phyloP scores from a whole-genome alignment of 768 basidiomycete species.

The Rhizopogon sp. region DNA sequence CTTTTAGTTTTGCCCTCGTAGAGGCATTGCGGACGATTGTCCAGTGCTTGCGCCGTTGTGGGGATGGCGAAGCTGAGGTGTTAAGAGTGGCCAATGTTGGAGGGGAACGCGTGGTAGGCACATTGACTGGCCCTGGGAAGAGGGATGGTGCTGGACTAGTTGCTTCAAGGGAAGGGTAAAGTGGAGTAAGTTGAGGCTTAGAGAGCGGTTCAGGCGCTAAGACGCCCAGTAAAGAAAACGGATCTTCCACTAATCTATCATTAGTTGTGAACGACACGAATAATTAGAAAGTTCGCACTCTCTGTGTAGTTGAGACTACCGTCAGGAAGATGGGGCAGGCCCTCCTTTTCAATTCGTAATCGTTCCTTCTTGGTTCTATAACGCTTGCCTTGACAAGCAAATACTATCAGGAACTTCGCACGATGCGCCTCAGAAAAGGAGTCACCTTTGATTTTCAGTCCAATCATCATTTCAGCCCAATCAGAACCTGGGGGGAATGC shows the following conservation, averaged over 20 bases:
- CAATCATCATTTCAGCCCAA: conserved; percentile 69
- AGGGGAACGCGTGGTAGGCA: conserved; percentile 15
- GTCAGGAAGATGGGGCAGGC: conserved; percentile 64
- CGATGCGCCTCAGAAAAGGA: neutral
- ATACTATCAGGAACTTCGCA: neutral
- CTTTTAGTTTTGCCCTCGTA: conserved; percentile 42
- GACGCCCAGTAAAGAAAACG: conserved; percentile 61
- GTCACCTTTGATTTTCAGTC: conserved; percentile 70
- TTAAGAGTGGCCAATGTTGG: conserved; percentile 13
- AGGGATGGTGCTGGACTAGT: conserved; percentile 16
- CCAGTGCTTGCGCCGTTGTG: conserved; percentile 53
- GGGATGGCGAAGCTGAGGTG: conserved; percentile 3
- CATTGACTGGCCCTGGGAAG: conserved; percentile 23
- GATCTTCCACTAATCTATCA: conserved; percentile 63
- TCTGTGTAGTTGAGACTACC: conserved; percentile 76
- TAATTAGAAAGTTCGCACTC: conserved; percentile 36
- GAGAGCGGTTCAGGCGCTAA: conserved; percentile 54
- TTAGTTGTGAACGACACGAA: conserved; percentile 2
- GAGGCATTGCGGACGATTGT: conserved; percentile 47
- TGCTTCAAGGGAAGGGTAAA: conserved; percentile 41
- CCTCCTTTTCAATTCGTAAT: conserved; percentile 69
- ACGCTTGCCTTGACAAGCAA: conserved; percentile 49
- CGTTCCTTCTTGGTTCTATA: conserved; percentile 82
- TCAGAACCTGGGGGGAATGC: conserved; percentile 67
- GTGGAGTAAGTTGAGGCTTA: conserved; percentile 52